These are phyloP conservation scores for Tetrahymena borealis DNA, from an alignment of 73 alveolate species.

Conservation along the genomic window DNA sequence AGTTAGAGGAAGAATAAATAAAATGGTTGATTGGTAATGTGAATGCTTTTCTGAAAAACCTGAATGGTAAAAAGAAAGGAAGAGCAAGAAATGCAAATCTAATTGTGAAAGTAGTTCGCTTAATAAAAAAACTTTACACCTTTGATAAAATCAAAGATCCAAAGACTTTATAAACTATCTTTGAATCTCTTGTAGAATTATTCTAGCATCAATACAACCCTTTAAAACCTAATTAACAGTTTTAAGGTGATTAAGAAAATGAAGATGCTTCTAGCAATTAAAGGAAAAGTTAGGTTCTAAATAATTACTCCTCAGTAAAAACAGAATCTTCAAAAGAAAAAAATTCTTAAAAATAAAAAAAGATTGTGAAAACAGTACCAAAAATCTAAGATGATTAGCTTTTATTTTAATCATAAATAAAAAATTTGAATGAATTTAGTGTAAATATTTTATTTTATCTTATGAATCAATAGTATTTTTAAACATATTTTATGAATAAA, in stretches of 20 bases:
- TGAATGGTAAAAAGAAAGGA: background rate
- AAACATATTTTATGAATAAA: no score
- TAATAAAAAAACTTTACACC: background rate
- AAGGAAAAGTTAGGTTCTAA: background rate
- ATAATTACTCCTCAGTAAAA: background rate
- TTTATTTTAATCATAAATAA: background rate
- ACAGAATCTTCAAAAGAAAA: background rate
- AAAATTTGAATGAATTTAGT: background rate
- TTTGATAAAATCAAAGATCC: background rate
- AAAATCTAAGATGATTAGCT: background rate
- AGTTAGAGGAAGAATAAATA: background rate
- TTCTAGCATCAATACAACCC: background rate
- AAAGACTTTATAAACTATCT: background rate
- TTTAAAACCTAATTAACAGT: background rate
- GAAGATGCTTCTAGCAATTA: background rate
- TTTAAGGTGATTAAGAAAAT: background rate
- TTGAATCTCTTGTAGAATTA: background rate
- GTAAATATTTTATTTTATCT: no score
- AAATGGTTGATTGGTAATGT: background rate
- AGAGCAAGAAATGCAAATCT: background rate
- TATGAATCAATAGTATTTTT: no score
- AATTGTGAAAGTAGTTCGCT: background rate
- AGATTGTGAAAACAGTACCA: background rate
- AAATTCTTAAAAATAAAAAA: background rate
- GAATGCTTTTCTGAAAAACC: background rate